Base-by-base conservation (phyloP, 2,329 filamentous ascomycete genomes). In the Ophiocordyceps australis region DNA sequence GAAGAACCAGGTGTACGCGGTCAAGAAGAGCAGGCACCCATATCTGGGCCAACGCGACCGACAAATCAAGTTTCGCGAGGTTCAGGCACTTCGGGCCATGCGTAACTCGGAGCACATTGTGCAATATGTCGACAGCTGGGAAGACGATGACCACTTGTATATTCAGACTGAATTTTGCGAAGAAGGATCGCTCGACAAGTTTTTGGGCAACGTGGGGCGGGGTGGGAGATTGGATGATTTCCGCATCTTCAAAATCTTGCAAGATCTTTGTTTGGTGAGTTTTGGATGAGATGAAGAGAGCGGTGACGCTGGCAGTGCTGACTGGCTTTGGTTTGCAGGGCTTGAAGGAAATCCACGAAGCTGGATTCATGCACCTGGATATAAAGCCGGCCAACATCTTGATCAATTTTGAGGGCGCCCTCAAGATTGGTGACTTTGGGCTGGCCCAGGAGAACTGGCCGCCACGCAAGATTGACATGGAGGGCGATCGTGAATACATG, bases 151-250 rank as follows among this genome's bases (percentile, higher is more conserved):
- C 29, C 74, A 86, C 43, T 65, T 98, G 8, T 98, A 94, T 54
- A 95, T 98, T 32, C 86, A 95, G 55, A 95, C 86, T 0, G 89
- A 98, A 44, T 95, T 75, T 45, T 98, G 89, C 42, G 85, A 94
- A 46, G 82, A 93, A 45, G 89, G 89, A 11, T 92, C 81, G 32
- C 57, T 98, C 22, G 78, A 91, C 45, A 65, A 72, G 11, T 98
- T 95, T 45, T 62, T 98, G 17, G 65, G 70, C n/a, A 69, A 77
- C 30, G 71, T 82, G 32, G 89, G 89, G 14, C 65, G 75, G 32
- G 82, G 79, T 45, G 85, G 82, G 24, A 70, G 86, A 38, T 55
- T 98, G 36, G 89, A 98, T 50, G 89, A 95, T 47, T 98, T 98
- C 54, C 71, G 89, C 33, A 94, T 95, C 49, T 98, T 89, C 82